Conservation (phyloP, 1,139 yeast genomes). For the Diutina rugosa region DNA sequence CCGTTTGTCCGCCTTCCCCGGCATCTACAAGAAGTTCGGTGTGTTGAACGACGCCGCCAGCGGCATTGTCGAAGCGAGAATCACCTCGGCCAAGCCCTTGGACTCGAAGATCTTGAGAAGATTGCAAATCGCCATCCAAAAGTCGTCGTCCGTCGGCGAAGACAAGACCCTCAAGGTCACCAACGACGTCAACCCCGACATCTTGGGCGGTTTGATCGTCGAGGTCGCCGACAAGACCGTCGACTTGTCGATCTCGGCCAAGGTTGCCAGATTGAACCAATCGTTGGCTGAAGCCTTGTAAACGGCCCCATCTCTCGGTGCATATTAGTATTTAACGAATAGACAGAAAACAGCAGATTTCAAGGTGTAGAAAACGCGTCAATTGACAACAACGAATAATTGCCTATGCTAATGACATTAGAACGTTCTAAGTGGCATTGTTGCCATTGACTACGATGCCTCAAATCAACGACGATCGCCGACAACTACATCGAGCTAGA, state of each 20-base stretch:
- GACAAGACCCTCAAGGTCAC: constrained; percentile 78
- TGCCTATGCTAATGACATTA: no score
- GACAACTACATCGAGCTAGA: no score
- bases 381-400: no score
- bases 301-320: neutral
- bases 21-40: constrained; percentile 60
- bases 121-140: constrained; percentile 67
- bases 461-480: no score
- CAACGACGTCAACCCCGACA: constrained; percentile 78
- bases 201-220: constrained; percentile 90
- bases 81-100: constrained; percentile 79
- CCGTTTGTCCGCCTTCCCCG: constrained; percentile 63
- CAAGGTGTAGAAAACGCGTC: neutral
- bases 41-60: constrained; percentile 77
- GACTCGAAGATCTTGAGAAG: constrained; percentile 73
- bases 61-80: constrained; percentile 88
- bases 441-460: no score
- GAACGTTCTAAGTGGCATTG: no score
- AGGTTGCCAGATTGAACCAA: constrained; percentile 81
- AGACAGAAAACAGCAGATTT: neutral
- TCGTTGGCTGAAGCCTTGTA: constrained; percentile 76
- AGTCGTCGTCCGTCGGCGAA: constrained; percentile 70
- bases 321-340: constrained; percentile 1
- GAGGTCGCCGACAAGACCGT: constrained; percentile 97
- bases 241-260: constrained; percentile 78